Base-by-base conservation (phyloP, 768 basidiomycete species). In the Hygrophoropsis aurantiaca region DNA sequence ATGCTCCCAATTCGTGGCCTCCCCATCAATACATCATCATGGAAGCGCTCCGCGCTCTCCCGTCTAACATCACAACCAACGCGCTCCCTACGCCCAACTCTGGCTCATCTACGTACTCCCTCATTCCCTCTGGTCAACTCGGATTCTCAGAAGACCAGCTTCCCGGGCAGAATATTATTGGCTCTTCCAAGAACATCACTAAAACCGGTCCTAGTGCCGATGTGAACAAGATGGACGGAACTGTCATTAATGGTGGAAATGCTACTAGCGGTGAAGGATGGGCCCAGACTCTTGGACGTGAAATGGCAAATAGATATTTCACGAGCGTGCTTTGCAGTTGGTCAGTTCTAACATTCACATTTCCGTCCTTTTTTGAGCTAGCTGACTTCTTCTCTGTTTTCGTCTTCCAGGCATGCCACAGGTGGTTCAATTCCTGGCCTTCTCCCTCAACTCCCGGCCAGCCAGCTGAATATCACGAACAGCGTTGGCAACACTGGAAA, bases 1-100 rank as follows among this genome's bases (percentile, higher is more conserved):
- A 90, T 58, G 79, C 85, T 20, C 91, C 92, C n/a, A 93, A 93
- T 57, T 66, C 85, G 2, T 97, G 91, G 92, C 89, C 90, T 15
- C 86, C 88, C 8, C 87, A 90, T 56, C 87, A 87, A 52, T 85
- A 91, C 64, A 88, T 95, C 52, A 68, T 80, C 20, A 76, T 95
- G 37, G 73, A 85, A 47, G 92, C 93, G 0, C 79, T 97, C 32
- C 75, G 78, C 30, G 77, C 81, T 10, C 71, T 97, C 13, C 90
- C 90, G 0, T 58, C 81, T 16, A 87, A 90, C 61, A 57, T 94
- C 27, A 83, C 90, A 0, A 73, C 69, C 8, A 73, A 74, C 7
- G 27, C 75, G 1, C 65, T 87, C n/a, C 80, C 87, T 10, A 63
- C 71, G 3, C 78, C 81, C 1, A 52, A 70, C 0, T 53, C 66